Evolutionary conservation across 2,329 filamentous ascomycete genomes (phyloP).

Genomic region (Trichoderma gracile): DNA sequence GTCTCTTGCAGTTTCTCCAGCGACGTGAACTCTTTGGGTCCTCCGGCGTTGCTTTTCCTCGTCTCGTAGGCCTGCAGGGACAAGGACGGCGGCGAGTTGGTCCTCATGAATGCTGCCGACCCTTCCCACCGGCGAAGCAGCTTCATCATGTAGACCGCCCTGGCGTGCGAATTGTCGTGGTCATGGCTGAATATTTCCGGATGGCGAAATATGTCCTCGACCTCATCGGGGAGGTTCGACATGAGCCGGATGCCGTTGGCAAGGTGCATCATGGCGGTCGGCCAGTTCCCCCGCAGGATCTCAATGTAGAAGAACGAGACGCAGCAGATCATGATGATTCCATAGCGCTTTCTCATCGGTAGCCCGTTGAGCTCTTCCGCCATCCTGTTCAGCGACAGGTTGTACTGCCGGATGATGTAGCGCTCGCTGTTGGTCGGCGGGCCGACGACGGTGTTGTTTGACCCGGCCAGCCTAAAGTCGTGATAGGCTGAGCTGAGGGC

Average conservation of each 20-base stretch:
- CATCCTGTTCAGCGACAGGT: constrained; percentile 40
- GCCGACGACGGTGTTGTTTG: constrained; percentile 25
- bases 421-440: constrained; percentile 36
- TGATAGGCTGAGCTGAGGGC: constrained; percentile 39
- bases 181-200: constrained; percentile 28
- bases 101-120: constrained; percentile 29
- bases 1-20: constrained; percentile 28
- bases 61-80: constrained; percentile 28
- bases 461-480: constrained; percentile 30
- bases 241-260: constrained; percentile 38
- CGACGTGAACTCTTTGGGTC: constrained; percentile 25
- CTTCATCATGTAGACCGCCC: constrained; percentile 31
- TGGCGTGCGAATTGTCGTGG: constrained; percentile 24
- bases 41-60: constrained; percentile 24
- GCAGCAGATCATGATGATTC: constrained; percentile 38
- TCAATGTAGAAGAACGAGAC: constrained; percentile 38
- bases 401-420: constrained; percentile 44
- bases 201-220: constrained; percentile 28
- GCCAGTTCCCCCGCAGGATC: constrained; percentile 34
- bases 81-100: constrained; percentile 29
- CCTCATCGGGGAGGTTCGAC: constrained; percentile 32
- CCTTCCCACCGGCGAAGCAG: constrained; percentile 32
- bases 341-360: constrained; percentile 26
- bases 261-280: constrained; percentile 34
- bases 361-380: constrained; percentile 27